Evolutionary conservation across 176 grass and related monocot genomes (phyloP).

Genomic region (Puccinellia tenuiflora): DNA sequence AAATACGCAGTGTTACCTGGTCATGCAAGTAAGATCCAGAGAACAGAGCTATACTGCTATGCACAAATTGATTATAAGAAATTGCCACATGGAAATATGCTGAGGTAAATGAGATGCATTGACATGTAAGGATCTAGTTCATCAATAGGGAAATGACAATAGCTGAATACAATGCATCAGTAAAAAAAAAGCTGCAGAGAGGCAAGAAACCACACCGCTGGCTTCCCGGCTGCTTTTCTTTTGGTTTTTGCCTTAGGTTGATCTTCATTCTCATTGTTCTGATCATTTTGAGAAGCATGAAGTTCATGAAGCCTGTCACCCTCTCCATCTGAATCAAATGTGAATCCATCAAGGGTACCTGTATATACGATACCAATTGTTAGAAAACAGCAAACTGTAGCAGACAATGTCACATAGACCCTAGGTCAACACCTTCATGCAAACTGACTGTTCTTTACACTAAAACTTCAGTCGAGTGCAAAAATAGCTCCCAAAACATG

Average conservation of each 20-base stretch:
- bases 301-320: slow-evolving; percentile 47
- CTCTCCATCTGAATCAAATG: slow-evolving; percentile 93
- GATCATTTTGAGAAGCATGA: slow-evolving; percentile 48
- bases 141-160: neutral
- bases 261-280: slow-evolving; percentile 66
- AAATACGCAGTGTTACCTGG: neutral
- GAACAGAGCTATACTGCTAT: neutral
- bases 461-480: neutral
- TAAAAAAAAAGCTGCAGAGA: neutral
- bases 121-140: neutral
- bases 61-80: neutral
- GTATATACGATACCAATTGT: slow-evolving; percentile 17
- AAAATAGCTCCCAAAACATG: neutral
- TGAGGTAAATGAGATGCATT: neutral
- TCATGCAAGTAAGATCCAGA: neutral
- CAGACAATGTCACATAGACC: neutral
- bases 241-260: slow-evolving; percentile 54
- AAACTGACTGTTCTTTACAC: neutral
- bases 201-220: slow-evolving; percentile 26
- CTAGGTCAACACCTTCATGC: neutral
- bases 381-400: neutral
- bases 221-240: slow-evolving; percentile 55
- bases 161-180: neutral
- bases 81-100: neutral
- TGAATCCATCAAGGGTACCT: slow-evolving; percentile 87